These are phyloP conservation scores for Didymella pomorum DNA, from an alignment of 2,329 filamentous ascomycete species.

Conservation along the genomic window DNA sequence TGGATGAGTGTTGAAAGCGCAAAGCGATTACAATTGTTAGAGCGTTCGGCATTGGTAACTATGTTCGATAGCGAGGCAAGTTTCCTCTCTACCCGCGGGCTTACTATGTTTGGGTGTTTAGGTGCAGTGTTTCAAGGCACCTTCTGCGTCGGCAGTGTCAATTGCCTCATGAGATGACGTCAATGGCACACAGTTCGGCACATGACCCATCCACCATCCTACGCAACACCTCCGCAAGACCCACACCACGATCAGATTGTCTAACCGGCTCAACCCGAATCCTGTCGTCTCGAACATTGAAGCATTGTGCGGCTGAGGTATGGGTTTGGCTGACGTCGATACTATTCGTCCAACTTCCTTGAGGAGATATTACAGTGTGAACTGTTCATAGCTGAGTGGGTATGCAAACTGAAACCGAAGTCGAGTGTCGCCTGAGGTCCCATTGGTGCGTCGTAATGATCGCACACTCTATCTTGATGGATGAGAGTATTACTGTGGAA, in stretches of 20 bases:
- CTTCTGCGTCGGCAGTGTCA: neutral
- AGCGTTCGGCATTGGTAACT: conserved; percentile 9
- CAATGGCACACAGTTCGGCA: neutral
- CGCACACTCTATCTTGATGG: neutral
- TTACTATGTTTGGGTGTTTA: neutral
- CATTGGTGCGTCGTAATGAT: neutral
- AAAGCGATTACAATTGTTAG: neutral
- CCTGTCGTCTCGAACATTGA: neutral
- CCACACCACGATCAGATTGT: neutral
- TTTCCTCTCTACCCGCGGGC: conserved; percentile 3
- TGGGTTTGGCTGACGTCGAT: neutral
- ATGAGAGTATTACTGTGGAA: neutral
- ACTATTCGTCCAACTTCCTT: neutral
- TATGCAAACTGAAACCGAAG: neutral
- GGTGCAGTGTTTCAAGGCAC: neutral
- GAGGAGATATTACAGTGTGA: neutral
- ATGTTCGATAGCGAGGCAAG: conserved; percentile 8
- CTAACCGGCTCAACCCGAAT: neutral
- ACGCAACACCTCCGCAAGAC: neutral
- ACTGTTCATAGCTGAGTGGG: neutral
- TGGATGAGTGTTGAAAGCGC: neutral
- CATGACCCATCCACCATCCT: neutral
- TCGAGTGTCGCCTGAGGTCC: neutral
- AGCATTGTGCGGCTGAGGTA: conserved; percentile 1
- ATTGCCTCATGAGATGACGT: conserved; percentile 11